Base-by-base conservation (phyloP, 1,139 yeast species). In the Blastobotrys capitulatus region DNA sequence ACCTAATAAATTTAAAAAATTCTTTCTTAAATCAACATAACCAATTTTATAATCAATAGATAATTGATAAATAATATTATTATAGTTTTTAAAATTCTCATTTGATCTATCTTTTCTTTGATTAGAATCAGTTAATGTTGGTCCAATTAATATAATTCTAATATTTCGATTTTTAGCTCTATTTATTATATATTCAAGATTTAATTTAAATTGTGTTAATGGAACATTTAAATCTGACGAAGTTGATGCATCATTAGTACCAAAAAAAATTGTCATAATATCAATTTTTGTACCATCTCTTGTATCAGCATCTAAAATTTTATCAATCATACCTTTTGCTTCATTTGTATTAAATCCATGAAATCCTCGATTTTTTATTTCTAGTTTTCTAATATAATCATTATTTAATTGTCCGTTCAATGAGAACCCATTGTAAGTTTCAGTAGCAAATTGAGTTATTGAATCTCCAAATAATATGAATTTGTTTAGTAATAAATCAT, bases 401-500 rank as follows among this genome's bases (percentile, higher is more conserved):
- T 70, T 56, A 47, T 72, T 73, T 9, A 80, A 61, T 1, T 72
- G 76, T 0, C 81, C 73, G 1, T 77, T 77, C 9, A 75, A 61
- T 0, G 72, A 70, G 59, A 72, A 78, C 5, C 75, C 76, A 10
- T 44, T 26, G 7, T 25, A 47, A 35, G 53, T 72, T 46, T 63
- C 62, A 57, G 60, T 72, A 42, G 76, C 59, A 51, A 59, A 69
- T 58, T 80, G 76, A 6, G 85, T 80, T 51, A 80, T 76, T 4
- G 86, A 80, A 61, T 80, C 86, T 1, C 86, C 86, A 61, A 80
- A 78, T 53, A 80, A 65, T 4, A 80, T 59, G 46, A 80, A 67
- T 52, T 77, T 78, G 39, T 71, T 56, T 18, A 2, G 2, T n/a
- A 37, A 6, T 25, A 37, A 27, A 26, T 37, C 40, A 26, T 37